Evolutionary conservation across 1,284 basidiomycete species (phyloP).

Genomic region (Boletus subluridellus): DNA sequence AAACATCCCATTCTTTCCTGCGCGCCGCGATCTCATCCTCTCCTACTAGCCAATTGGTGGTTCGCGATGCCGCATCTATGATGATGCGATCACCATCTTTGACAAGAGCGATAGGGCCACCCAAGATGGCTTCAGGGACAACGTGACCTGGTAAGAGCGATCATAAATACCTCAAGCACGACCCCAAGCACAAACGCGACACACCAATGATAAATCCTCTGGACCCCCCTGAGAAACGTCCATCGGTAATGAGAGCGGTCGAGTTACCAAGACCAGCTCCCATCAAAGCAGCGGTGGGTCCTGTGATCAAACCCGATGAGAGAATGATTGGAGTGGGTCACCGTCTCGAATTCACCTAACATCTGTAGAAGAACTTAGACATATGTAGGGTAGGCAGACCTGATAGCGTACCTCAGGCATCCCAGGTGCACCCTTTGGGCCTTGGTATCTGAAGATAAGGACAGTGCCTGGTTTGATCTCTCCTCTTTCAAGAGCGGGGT

Average conservation of each 20-base stretch:
- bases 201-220: constrained; percentile 63
- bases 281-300: constrained; percentile 87
- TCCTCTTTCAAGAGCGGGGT: constrained; percentile 77
- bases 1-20: constrained; percentile 67
- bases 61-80: constrained; percentile 77
- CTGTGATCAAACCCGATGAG: constrained; percentile 35
- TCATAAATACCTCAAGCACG: not conserved
- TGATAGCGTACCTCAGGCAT: constrained; percentile 78
- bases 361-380: constrained; percentile 34
- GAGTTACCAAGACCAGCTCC: constrained; percentile 90
- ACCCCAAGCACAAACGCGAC: constrained; percentile 26
- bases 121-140: constrained; percentile 87
- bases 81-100: constrained; percentile 86
- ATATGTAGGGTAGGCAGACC: constrained; percentile 9
- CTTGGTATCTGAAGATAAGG: constrained; percentile 91
- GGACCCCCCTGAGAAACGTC: constrained; percentile 87
- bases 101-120: constrained; percentile 94
- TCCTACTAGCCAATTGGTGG: constrained; percentile 78
- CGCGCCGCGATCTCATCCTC: constrained; percentile 76
- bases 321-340: not conserved
- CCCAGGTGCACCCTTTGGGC: constrained; percentile 93
- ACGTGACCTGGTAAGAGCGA: constrained; percentile 66
- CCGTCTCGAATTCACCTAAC: constrained; percentile 40
- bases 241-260: constrained; percentile 94
- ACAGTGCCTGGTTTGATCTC: constrained; percentile 85